These are phyloP conservation scores for Candida sanyaensis DNA, from an alignment of 1,139 yeast species.

Conservation along the genomic window DNA sequence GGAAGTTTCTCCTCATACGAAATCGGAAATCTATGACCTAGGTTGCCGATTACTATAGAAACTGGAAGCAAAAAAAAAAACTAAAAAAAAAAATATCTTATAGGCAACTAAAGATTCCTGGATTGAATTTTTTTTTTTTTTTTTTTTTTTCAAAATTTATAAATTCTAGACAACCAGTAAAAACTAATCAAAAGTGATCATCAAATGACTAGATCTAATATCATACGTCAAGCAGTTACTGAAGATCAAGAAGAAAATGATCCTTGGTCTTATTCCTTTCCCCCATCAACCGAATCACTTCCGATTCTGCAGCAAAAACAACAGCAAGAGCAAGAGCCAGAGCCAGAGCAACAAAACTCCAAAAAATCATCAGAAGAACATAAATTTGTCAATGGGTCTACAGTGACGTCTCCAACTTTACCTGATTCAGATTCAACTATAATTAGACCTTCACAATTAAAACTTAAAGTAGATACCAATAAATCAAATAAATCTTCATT, in stretches of 20 bases:
- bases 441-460: background rate
- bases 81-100: too few relatives aligned
- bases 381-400: background rate
- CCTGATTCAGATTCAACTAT: constrained; percentile 1
- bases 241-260: constrained; percentile 36
- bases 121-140: too few relatives aligned
- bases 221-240: background rate
- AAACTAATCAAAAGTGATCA: background rate
- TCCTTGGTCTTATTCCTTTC: constrained; percentile 49
- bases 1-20: too few relatives aligned
- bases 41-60: too few relatives aligned
- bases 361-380: background rate
- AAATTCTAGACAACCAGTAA: too few relatives aligned
- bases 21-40: too few relatives aligned
- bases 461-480: constrained; percentile 6
- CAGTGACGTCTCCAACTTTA: background rate
- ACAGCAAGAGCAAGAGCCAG: constrained; percentile 4
- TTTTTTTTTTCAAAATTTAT: background rate
- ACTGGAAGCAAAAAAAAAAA: too few relatives aligned
- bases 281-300: constrained; percentile 40
- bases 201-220: background rate
- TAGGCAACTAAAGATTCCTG: background rate
- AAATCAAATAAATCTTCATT: constrained; percentile 21
- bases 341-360: constrained; percentile 3
- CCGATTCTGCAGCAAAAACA: constrained; percentile 1